Percentiles rank a stretch among this genome's conserved stretches.
Conservation (phyloP, 2,329 filamentous ascomycete genomes). For the Boeremia exigua region DNA sequence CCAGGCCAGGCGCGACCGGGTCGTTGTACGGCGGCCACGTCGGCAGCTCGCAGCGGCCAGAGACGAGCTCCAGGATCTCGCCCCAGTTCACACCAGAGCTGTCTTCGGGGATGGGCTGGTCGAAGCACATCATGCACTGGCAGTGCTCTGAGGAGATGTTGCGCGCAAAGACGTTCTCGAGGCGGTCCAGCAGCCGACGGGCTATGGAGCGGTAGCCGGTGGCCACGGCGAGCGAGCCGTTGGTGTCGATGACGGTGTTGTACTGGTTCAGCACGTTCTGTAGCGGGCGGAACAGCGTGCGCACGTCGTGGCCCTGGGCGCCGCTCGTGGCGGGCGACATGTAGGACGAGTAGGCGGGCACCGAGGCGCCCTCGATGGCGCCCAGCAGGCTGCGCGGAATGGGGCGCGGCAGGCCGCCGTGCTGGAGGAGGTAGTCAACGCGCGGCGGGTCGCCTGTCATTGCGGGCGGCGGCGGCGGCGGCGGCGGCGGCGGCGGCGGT, state of each 20-base stretch:
- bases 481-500: slow-evolving; percentile 41
- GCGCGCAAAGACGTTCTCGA: slow-evolving; percentile 92
- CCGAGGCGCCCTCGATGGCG: slow-evolving; percentile 63
- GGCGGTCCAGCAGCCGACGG: slow-evolving; percentile 81
- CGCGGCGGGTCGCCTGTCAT: slow-evolving; percentile 72
- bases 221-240: slow-evolving; percentile 90
- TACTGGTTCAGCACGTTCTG: slow-evolving; percentile 87
- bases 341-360: slow-evolving; percentile 65
- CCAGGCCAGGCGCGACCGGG: slow-evolving; percentile 60
- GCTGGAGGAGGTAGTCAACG: slow-evolving; percentile 90
- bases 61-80: slow-evolving; percentile 91
- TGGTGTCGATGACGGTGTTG: slow-evolving; percentile 77
- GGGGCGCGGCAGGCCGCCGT: slow-evolving; percentile 77
- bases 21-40: slow-evolving; percentile 83
- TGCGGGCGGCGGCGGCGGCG: slow-evolving; percentile 75
- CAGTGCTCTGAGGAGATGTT: slow-evolving; percentile 90
- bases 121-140: slow-evolving; percentile 81
- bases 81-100: slow-evolving; percentile 84
- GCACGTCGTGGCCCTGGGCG: slow-evolving; percentile 61
- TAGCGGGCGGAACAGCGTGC: slow-evolving; percentile 81
- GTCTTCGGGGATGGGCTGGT: slow-evolving; percentile 51
- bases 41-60: slow-evolving; percentile 84
- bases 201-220: slow-evolving; percentile 97
- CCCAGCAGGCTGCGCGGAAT: slow-evolving; percentile 77
- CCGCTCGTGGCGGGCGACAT: slow-evolving; percentile 58